Evolutionary conservation across 1,284 basidiomycete genomes (phyloP).

Genomic region (Schizophyllum amplum): DNA sequence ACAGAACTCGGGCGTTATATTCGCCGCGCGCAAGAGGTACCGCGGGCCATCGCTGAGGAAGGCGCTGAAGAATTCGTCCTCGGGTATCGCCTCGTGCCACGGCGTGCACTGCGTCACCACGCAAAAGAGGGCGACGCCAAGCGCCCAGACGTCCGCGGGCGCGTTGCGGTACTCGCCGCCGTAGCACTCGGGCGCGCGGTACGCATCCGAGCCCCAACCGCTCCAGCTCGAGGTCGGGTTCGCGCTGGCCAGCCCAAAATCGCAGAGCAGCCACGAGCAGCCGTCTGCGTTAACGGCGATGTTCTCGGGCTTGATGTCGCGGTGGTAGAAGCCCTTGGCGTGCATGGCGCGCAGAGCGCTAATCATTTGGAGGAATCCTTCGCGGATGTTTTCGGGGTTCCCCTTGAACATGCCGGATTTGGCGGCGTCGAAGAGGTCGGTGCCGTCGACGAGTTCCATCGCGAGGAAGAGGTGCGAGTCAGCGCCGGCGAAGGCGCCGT

Average conservation of each 20-base stretch:
- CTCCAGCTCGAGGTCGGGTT: not conserved
- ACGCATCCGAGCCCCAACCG: not conserved
- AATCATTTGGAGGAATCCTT: slow-evolving; percentile 49
- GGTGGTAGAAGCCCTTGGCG: slow-evolving; percentile 53
- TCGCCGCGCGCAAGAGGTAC: slow-evolving; percentile 55
- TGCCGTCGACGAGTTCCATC: slow-evolving; percentile 22
- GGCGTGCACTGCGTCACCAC: slow-evolving; percentile 38
- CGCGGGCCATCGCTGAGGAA: not conserved
- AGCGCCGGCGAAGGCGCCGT: slow-evolving; percentile 51
- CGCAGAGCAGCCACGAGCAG: slow-evolving; percentile 45
- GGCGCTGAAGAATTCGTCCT: not conserved
- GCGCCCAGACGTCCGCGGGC: slow-evolving; percentile 70
- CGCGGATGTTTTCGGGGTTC: slow-evolving; percentile 23
- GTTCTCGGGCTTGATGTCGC: slow-evolving; percentile 71
- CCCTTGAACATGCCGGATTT: slow-evolving; percentile 18
- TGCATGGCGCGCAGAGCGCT: slow-evolving; percentile 54
- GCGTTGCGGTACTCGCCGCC: slow-evolving; percentile 41
- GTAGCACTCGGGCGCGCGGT: slow-evolving; percentile 6
- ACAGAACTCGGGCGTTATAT: slow-evolving; percentile 57
- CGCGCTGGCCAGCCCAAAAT: slow-evolving; percentile 58
- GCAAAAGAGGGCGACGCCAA: slow-evolving; percentile 69
- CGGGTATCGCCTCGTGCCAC: slow-evolving; percentile 3
- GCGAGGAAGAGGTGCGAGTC: slow-evolving; percentile 31
- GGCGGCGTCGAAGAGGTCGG: slow-evolving; percentile 13
- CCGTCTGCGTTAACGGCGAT: slow-evolving; percentile 48